These are phyloP conservation scores for Exophiala alcalophila DNA, from an alignment of 2,329 filamentous ascomycete species.

Conservation along the genomic window DNA sequence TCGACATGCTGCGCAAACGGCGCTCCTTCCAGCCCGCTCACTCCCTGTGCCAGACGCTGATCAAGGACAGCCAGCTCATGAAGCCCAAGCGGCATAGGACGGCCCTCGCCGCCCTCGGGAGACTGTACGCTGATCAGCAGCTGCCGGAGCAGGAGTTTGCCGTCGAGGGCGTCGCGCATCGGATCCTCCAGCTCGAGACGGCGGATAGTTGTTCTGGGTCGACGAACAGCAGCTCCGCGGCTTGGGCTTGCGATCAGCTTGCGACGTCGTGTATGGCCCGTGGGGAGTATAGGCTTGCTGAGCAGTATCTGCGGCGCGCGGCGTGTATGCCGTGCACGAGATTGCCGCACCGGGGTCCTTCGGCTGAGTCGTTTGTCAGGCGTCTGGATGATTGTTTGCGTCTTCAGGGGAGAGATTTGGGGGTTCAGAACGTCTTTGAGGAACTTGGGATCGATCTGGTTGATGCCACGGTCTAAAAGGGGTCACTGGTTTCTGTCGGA, in stretches of 20 bases:
- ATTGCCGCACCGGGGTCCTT: conserved; percentile 29
- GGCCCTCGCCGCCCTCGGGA: conserved; percentile 19
- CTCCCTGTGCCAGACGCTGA: conserved; percentile 13
- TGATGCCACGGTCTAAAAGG: too few relatives aligned
- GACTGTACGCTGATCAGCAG: conserved; percentile 17
- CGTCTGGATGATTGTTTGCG: conserved; percentile 12
- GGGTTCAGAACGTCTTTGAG: too few relatives aligned
- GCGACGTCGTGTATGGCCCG: conserved; percentile 14
- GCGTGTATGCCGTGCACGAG: conserved; percentile 8
- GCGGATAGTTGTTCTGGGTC: conserved; percentile 7
- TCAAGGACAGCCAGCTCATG: conserved; percentile 21
- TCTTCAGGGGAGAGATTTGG: conserved; percentile 14
- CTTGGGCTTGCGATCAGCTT: conserved; percentile 24
- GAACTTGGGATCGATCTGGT: background rate
- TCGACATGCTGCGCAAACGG: conserved; percentile 21
- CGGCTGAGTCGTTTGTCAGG: conserved; percentile 10
- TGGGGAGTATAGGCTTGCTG: conserved; percentile 13
- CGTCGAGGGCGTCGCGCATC: conserved; percentile 18
- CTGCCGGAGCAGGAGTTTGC: conserved; percentile 20
- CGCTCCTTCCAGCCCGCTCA: conserved; percentile 15
- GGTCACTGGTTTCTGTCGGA: too few relatives aligned
- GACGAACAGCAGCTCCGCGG: conserved; percentile 14
- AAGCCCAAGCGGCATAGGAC: conserved; percentile 18
- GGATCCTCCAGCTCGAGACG: conserved; percentile 17
- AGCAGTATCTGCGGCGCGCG: conserved; percentile 19